A percentile compares a stretch with the other conserved stretches of the same genome.
Conservation (phyloP, 805 yeast genomes). For the Limtongia smithiae region DNA sequence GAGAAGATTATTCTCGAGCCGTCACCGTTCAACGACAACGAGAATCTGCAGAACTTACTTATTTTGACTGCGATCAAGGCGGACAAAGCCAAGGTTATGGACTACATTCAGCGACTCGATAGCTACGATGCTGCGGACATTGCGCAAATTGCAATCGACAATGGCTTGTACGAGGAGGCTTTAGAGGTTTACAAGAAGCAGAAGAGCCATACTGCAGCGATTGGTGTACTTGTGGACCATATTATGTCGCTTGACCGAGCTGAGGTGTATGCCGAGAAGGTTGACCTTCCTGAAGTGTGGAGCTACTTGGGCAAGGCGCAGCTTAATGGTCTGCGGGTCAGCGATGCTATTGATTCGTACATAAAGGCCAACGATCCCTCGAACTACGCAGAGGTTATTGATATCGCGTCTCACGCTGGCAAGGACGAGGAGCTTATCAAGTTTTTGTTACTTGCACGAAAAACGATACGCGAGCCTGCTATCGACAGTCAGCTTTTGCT, state of each 20-base stretch:
- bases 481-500: conserved; percentile 90
- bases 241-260: conserved; percentile 94
- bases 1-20: conserved; percentile 97
- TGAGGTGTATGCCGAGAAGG: conserved; percentile 84
- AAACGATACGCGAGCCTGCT: conserved; percentile 81
- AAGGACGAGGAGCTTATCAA: conserved; percentile 89
- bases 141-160: conserved; percentile 86
- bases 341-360: conserved; percentile 88
- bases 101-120: conserved; percentile 84
- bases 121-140: conserved; percentile 90
- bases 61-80: conserved; percentile 94
- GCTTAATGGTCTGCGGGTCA: conserved; percentile 84
- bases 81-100: conserved; percentile 77
- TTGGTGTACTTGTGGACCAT: conserved; percentile 88
- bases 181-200: conserved; percentile 86
- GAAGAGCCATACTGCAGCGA: conserved; percentile 71
- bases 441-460: conserved; percentile 87
- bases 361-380: conserved; percentile 88
- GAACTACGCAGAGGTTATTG: conserved; percentile 87
- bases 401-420: conserved; percentile 92
- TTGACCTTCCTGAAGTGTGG: conserved; percentile 85
- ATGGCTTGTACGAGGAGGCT: conserved; percentile 88
- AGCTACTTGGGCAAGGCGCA: conserved; percentile 94
- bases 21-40: conserved; percentile 92
- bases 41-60: conserved; percentile 89